Percentiles rank a stretch among this genome's conserved stretches.
Evolutionary conservation across 371 early-diverging fungal species (phyloP).

Genomic region (Mucor circinelloides): DNA sequence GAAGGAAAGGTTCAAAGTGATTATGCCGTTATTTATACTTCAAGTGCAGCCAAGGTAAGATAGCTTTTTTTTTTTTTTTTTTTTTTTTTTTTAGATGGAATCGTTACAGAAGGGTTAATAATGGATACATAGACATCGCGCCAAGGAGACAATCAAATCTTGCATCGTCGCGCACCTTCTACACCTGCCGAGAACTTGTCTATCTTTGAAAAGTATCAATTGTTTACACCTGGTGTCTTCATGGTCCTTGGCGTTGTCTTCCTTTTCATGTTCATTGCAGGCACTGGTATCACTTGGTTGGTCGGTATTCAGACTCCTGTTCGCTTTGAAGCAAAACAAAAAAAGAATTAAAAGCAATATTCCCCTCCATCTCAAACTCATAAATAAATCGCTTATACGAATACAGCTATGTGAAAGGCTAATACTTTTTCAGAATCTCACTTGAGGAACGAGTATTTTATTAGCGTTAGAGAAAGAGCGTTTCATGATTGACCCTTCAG

Average conservation of each 20-base stretch:
- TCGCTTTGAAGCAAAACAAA: conserved; percentile 49
- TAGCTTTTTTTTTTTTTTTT: background rate
- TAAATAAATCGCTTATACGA: background rate
- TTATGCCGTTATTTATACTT: conserved; percentile 53
- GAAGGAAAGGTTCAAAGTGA: conserved; percentile 33
- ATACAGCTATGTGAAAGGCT: background rate
- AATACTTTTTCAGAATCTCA: background rate
- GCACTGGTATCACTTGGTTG: conserved; percentile 49
- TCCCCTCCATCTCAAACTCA: background rate
- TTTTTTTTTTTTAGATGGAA: background rate
- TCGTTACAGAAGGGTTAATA: background rate
- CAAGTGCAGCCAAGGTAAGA: conserved; percentile 43
- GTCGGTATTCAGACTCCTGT: conserved; percentile 49
- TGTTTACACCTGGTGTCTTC: conserved; percentile 52
- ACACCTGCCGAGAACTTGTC: conserved; percentile 21
- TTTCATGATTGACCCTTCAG: too few species aligned
- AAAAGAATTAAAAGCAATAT: conserved; percentile 35
- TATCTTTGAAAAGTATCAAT: conserved; percentile 54
- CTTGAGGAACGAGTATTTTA: background rate
- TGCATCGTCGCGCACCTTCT: conserved; percentile 37
- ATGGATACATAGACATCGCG: background rate
- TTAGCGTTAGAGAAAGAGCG: background rate
- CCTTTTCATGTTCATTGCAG: conserved; percentile 42
- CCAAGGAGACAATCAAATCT: conserved; percentile 1
- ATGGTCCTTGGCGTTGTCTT: conserved; percentile 46